Conservation (phyloP, 768 basidiomycete species). For the Suillus decipiens region DNA sequence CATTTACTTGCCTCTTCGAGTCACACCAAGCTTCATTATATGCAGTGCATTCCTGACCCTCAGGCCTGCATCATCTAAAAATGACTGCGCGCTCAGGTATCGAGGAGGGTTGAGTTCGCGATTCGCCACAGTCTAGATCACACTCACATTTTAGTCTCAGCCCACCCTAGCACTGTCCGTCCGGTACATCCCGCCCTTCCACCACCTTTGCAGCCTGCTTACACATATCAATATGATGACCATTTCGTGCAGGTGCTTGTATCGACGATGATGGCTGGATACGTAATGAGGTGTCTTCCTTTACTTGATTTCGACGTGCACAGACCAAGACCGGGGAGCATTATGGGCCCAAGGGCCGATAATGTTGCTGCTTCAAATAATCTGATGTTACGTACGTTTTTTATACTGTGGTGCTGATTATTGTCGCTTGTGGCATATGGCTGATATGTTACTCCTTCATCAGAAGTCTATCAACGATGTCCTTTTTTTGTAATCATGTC, state of each 20-base stretch:
- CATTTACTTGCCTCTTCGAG: conserved; percentile 69
- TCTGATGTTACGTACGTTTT: neutral
- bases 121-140: conserved; percentile 48
- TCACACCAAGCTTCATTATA: conserved; percentile 63
- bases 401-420: neutral
- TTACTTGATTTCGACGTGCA: neutral
- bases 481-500: neutral
- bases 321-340: neutral
- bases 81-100: conserved; percentile 65
- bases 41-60: conserved; percentile 48
- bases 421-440: neutral
- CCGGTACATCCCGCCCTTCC: neutral
- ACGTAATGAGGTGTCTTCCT: neutral
- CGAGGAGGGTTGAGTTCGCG: conserved; percentile 46
- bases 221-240: neutral
- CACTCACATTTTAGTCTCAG: neutral
- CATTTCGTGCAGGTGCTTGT: neutral
- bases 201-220: neutral
- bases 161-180: neutral
- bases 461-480: neutral
- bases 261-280: neutral
- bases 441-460: neutral
- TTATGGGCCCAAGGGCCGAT: neutral
- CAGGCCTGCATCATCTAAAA: conserved; percentile 67
- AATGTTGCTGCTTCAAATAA: neutral